phyloP scores from a whole-genome alignment of 352 stramenopile genomes.

The Globisporangium cederbergense region DNA sequence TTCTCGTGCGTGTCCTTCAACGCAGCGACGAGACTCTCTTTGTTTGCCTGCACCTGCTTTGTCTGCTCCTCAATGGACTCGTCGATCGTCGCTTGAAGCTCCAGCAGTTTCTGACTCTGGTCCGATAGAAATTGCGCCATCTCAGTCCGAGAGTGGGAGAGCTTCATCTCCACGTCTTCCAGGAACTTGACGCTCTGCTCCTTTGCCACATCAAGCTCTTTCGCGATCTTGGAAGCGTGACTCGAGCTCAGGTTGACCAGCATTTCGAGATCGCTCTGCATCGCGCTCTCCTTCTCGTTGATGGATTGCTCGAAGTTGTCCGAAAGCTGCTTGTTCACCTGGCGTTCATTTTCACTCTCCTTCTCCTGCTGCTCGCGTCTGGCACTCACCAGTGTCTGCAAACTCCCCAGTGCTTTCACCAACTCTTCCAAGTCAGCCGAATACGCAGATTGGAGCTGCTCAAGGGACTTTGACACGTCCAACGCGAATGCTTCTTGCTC shows the following conservation, averaged over 20 bases:
- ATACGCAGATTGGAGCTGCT: conserved; percentile 45
- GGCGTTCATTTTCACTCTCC: conserved; percentile 18
- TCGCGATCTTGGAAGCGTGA: conserved; percentile 26
- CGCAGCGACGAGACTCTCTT: conserved; percentile 23
- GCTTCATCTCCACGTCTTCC: conserved; percentile 24
- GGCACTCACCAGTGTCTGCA: conserved; percentile 28
- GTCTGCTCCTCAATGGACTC: conserved; percentile 42
- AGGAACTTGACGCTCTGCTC: conserved; percentile 27
- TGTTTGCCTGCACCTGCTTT: conserved; percentile 38
- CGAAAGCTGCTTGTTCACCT: conserved; percentile 19
- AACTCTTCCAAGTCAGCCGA: conserved; percentile 40
- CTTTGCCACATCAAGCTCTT: conserved; percentile 32
- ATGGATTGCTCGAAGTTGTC: conserved; percentile 23
- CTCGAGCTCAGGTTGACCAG: conserved; percentile 31
- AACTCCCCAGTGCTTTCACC: conserved; percentile 24
- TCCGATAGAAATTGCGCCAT: conserved; percentile 35
- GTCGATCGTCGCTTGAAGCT: conserved; percentile 43
- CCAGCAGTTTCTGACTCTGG: conserved; percentile 42
- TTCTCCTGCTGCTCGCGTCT: conserved; percentile 18
- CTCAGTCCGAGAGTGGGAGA: conserved; percentile 31
- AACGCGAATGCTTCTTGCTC: conserved; percentile 41
- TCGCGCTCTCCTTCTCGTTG: conserved; percentile 23
- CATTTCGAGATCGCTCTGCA: conserved; percentile 32
- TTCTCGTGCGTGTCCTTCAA: conserved; percentile 33
- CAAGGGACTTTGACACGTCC: conserved; percentile 39